These are phyloP conservation scores for Rhododendron williamsianum DNA, from an alignment of 148 eudicot species.

Conservation along the genomic window DNA sequence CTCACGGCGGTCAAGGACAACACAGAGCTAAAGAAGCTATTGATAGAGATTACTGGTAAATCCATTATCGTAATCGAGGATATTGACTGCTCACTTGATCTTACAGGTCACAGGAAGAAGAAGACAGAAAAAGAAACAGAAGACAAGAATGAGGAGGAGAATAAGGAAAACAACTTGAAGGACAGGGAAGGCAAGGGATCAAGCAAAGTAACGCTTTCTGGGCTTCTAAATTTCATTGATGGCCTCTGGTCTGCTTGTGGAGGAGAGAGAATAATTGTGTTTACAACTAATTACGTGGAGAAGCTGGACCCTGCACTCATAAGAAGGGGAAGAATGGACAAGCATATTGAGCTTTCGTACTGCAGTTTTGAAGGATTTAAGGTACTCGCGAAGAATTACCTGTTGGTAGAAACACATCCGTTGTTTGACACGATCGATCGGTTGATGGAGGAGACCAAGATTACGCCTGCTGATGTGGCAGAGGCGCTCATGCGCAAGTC, in stretches of 20 bases:
- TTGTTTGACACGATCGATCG: slow-evolving; percentile 31
- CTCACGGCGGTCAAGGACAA: slow-evolving; percentile 45
- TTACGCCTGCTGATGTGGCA: slow-evolving; percentile 48
- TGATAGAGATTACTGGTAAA: slow-evolving; percentile 45
- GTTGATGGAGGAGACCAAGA: slow-evolving; percentile 28
- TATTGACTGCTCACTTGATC: slow-evolving; percentile 47
- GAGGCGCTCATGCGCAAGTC: slow-evolving; percentile 45
- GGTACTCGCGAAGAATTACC: slow-evolving; percentile 48
- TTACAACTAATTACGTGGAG: slow-evolving; percentile 49
- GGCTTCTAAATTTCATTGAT: slow-evolving; percentile 37
- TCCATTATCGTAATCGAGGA: slow-evolving; percentile 52
- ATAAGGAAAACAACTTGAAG: not conserved
- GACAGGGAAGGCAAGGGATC: slow-evolving; percentile 4
- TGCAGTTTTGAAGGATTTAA: slow-evolving; percentile 51
- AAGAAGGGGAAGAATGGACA: slow-evolving; percentile 56
- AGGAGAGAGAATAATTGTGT: slow-evolving; percentile 37
- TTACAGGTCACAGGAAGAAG: slow-evolving; percentile 41
- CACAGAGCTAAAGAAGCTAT: slow-evolving; percentile 36
- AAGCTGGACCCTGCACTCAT: slow-evolving; percentile 59
- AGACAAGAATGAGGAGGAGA: slow-evolving; percentile 7
- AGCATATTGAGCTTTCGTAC: slow-evolving; percentile 48
- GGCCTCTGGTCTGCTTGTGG: slow-evolving; percentile 57
- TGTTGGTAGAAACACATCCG: slow-evolving; percentile 27
- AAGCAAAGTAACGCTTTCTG: slow-evolving; percentile 30
- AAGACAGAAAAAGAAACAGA: slow-evolving; percentile 14